These are phyloP conservation scores for Fusarium fracticaudum DNA, from an alignment of 2,329 filamentous ascomycete genomes.

Conservation along the genomic window DNA sequence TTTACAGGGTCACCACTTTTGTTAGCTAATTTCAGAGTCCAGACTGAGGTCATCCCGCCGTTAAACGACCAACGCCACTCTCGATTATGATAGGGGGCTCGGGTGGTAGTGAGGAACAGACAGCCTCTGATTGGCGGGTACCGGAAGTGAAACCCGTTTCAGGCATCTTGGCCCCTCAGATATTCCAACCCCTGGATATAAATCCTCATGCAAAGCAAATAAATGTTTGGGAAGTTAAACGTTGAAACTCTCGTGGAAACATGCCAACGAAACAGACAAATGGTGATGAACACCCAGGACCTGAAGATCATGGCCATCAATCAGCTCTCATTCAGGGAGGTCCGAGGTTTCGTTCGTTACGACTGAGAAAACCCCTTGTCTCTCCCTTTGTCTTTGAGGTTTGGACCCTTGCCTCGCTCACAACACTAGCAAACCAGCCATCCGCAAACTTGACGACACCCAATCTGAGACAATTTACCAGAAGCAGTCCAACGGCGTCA, in stretches of 20 bases:
- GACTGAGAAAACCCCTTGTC: constrained; percentile 10
- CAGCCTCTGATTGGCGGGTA: constrained; percentile 25
- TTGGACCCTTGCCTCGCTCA: constrained; percentile 28
- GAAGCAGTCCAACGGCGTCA: constrained; percentile 31
- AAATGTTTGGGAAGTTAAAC: constrained; percentile 14
- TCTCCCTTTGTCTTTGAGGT: constrained; percentile 18
- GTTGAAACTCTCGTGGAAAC: constrained; percentile 34
- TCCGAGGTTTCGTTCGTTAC: constrained; percentile 7
- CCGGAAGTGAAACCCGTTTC: constrained; percentile 40
- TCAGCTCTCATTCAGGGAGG: background rate
- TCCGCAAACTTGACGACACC: constrained; percentile 12
- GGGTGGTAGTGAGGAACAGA: constrained; percentile 18
- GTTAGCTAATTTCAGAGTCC: background rate
- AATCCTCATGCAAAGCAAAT: constrained; percentile 15
- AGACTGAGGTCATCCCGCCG: constrained; percentile 27
- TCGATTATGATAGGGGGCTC: constrained; percentile 13
- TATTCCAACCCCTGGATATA: constrained; percentile 25
- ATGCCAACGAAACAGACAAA: constrained; percentile 26
- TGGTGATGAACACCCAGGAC: constrained; percentile 18
- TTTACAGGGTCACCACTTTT: constrained; percentile 9
- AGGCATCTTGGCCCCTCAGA: constrained; percentile 33
- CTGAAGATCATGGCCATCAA: constrained; percentile 26
- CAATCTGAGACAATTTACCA: constrained; percentile 30
- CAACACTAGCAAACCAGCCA: constrained; percentile 27
- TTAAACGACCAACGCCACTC: constrained; percentile 16